Evolutionary conservation across 2,329 filamentous ascomycete species (phyloP), one percentile per base, ranked within the genome.

Genomic region (Harringtonia aguacate): DNA sequence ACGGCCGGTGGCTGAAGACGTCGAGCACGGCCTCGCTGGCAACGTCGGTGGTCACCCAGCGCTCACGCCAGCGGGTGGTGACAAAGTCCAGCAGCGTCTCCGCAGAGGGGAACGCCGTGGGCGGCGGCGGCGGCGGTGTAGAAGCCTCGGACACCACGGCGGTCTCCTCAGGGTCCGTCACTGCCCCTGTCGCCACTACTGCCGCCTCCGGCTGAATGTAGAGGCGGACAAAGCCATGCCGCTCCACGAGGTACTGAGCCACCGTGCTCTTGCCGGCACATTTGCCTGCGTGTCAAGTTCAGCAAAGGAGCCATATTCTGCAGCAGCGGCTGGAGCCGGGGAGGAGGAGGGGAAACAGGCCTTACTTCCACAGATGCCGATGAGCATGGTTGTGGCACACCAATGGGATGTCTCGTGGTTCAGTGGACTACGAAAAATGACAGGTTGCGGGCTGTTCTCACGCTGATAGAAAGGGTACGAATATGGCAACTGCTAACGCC

Each of bases 191-290:
- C 27, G 30, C 39, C 20, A 35, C 33, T 8, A 36, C 30, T 13
- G 27, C 8, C 8, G 27, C 31, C 17, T 36, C 31, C 6, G 24
- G 20, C 8, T n/a, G 42, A 27, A 95, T 70, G 54, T 77, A 72
- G 46, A 95, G 73, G 38, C 77, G 77, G 48, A 75, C 79, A 65
- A 97, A 98, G 48, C 77, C 79, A 62, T 95, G 84, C 51, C 89
- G 77, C 50, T 88, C 76, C 51, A 89, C 77, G 9, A 98, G 77
- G 60, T 94, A 95, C 44, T 86, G 77, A 46, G 88, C 88, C 51
- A 97, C 86, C 10, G 87, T 86, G 59, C 80, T 81, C 68, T 95
- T 97, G 56, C 92, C 92, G 39, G 90, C 81, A 67, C 89, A 97
- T 56, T 95, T 90, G 57, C 86, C 89, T 92, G 57, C 4, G 17